These are phyloP conservation scores for Cercospora sp. DNA, from an alignment of 2,329 filamentous ascomycete species.

Conservation along the genomic window DNA sequence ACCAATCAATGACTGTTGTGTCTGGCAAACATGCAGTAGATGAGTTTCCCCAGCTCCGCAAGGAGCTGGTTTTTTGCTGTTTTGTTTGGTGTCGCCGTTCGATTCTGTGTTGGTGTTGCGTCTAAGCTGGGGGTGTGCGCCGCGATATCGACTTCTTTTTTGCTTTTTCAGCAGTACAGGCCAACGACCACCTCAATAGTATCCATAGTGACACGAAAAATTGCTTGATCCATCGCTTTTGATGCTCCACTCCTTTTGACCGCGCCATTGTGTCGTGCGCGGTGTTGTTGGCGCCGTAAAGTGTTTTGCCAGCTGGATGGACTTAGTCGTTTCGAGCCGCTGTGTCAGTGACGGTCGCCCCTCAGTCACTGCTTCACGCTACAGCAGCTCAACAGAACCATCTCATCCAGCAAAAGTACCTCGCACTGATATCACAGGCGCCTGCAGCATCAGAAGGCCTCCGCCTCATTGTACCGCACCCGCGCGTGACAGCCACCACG, in stretches of 20 bases:
- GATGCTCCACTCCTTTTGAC: not conserved
- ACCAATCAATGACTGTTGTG: not conserved
- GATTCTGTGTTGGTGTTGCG: not conserved
- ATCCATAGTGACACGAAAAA: not conserved
- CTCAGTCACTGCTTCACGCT: not conserved
- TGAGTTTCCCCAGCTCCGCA: not conserved
- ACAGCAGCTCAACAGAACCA: not conserved
- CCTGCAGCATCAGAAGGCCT: not conserved
- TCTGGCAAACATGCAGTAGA: not conserved
- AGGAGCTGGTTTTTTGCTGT: not conserved
- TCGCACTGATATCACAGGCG: not conserved
- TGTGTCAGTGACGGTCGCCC: not conserved
- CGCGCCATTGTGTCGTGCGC: not conserved
- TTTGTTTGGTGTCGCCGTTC: not conserved
- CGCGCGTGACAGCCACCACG: not conserved
- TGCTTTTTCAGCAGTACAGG: not conserved
- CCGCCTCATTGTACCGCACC: not conserved
- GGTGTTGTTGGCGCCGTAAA: not conserved
- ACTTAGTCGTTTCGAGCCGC: not conserved
- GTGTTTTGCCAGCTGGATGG: not conserved
- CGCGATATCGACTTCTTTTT: not conserved
- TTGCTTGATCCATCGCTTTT: not conserved
- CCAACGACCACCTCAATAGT: not conserved
- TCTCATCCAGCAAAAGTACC: not conserved
- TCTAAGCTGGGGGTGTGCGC: no score